Conservation (phyloP, 495 filamentous ascomycete genomes). For the Aspergillus panamensis region DNA sequence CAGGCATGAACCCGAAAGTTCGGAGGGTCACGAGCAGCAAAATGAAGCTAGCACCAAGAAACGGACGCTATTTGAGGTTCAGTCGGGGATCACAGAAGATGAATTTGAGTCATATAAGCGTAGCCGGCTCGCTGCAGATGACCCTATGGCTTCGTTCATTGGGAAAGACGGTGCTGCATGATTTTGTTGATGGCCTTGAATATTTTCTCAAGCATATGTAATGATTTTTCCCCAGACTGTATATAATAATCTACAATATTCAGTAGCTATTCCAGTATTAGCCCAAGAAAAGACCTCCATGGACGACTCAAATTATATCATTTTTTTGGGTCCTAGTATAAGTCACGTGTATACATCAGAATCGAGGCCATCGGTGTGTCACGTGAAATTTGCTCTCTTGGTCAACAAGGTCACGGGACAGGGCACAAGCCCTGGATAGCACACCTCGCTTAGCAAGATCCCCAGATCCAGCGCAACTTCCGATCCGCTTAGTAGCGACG, state of each 20-base stretch:
- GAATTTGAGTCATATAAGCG: slow-evolving; percentile 79
- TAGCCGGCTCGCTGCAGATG: slow-evolving; percentile 63
- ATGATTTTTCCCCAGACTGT: not conserved
- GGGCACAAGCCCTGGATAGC: slow-evolving; percentile 37
- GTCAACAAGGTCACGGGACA: slow-evolving; percentile 28
- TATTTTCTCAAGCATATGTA: slow-evolving; percentile 5
- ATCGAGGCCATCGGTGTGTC: not conserved
- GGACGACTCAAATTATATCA: no score
- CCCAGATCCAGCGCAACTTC: slow-evolving; percentile 39
- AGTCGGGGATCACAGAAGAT: slow-evolving; percentile 67
- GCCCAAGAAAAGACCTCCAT: no score
- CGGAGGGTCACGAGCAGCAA: slow-evolving; percentile 26
- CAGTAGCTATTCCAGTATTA: not conserved
- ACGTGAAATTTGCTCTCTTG: slow-evolving; percentile 10
- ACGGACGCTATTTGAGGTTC: slow-evolving; percentile 69
- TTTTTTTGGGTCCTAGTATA: no score
- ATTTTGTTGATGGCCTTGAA: slow-evolving; percentile 21
- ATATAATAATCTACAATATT: not conserved
- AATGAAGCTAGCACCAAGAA: slow-evolving; percentile 52
- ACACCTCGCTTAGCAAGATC: slow-evolving; percentile 43
- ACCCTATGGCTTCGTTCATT: slow-evolving; percentile 82
- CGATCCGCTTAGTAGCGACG: slow-evolving; percentile 45
- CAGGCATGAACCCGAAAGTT: slow-evolving; percentile 28
- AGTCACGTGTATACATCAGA: no score
- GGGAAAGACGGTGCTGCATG: slow-evolving; percentile 50